Conservation (phyloP, 306 rosid species). For the Cicer pinnatifidum region DNA sequence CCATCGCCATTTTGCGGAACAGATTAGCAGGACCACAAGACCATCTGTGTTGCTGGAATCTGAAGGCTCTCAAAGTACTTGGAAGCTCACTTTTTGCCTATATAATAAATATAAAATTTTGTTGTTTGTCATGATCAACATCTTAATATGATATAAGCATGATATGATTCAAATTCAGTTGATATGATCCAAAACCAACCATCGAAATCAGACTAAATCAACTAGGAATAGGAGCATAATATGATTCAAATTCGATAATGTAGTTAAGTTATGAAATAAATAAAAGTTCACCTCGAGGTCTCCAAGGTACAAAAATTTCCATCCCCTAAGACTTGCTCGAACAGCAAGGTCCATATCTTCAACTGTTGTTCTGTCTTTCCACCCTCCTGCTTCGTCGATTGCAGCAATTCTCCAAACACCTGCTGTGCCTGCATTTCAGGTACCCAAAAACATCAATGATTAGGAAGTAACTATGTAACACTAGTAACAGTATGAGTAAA, state of each 20-base stretch:
- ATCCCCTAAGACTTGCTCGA: slow-evolving; percentile 95
- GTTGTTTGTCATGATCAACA: background rate
- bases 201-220: background rate
- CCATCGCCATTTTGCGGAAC: slow-evolving; percentile 97
- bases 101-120: background rate
- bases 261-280: background rate
- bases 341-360: slow-evolving; percentile 99
- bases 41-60: slow-evolving; percentile 98
- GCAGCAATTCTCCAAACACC: slow-evolving; percentile 99
- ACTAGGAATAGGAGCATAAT: background rate
- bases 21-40: slow-evolving; percentile 99
- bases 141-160: background rate
- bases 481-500: background rate
- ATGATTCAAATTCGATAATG: background rate
- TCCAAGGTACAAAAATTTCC: slow-evolving; percentile 96
- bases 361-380: slow-evolving; percentile 98
- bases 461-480: background rate
- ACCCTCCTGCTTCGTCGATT: slow-evolving; percentile 96
- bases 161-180: too few relatives aligned
- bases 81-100: slow-evolving; percentile 99
- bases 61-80: slow-evolving; percentile 95
- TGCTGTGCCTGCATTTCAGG: slow-evolving; percentile 75
- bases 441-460: slow-evolving; percentile 1
- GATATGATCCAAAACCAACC: background rate
- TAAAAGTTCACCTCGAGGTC: slow-evolving; percentile 76